Conservation (phyloP, 1,284 basidiomycete genomes). For the Ustanciosporium gigantosporum region DNA sequence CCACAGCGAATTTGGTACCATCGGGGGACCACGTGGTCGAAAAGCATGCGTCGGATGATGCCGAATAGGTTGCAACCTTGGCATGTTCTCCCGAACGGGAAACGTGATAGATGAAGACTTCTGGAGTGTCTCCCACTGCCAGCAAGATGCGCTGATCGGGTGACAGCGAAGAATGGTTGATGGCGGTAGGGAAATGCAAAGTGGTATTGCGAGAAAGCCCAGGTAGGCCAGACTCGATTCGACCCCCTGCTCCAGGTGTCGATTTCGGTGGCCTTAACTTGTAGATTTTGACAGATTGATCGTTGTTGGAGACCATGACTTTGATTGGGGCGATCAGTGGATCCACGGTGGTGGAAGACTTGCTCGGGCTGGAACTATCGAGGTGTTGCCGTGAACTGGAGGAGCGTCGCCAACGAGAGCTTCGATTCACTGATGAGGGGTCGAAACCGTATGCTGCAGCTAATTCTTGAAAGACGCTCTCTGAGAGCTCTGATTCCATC, state of each 20-base stretch:
- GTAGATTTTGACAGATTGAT: slow-evolving; percentile 72
- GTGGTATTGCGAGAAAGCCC: slow-evolving; percentile 64
- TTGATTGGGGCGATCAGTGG: slow-evolving; percentile 14
- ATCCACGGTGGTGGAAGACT: background rate
- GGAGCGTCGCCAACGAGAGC: slow-evolving; percentile 5
- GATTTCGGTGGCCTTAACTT: slow-evolving; percentile 40
- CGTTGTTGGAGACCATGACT: slow-evolving; percentile 80
- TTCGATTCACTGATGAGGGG: slow-evolving; percentile 13
- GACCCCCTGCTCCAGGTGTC: slow-evolving; percentile 55
- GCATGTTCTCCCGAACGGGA: slow-evolving; percentile 26
- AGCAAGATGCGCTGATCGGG: slow-evolving; percentile 80
- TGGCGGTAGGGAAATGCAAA: slow-evolving; percentile 35
- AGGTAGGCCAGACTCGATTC: slow-evolving; percentile 62
- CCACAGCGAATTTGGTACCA: slow-evolving; percentile 80
- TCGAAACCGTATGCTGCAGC: slow-evolving; percentile 37
- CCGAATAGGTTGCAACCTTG: slow-evolving; percentile 43
- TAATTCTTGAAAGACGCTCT: slow-evolving; percentile 33
- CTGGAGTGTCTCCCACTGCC: slow-evolving; percentile 81
- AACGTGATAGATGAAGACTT: slow-evolving; percentile 67
- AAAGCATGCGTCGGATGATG: slow-evolving; percentile 69
- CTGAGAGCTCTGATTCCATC: slow-evolving; percentile 28
- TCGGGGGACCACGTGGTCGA: slow-evolving; percentile 79
- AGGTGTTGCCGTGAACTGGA: background rate
- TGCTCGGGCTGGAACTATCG: background rate
- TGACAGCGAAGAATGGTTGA: slow-evolving; percentile 65